These are phyloP conservation scores for Sporothrix pallida DNA, from an alignment of 2,329 filamentous ascomycete species.

Conservation along the genomic window DNA sequence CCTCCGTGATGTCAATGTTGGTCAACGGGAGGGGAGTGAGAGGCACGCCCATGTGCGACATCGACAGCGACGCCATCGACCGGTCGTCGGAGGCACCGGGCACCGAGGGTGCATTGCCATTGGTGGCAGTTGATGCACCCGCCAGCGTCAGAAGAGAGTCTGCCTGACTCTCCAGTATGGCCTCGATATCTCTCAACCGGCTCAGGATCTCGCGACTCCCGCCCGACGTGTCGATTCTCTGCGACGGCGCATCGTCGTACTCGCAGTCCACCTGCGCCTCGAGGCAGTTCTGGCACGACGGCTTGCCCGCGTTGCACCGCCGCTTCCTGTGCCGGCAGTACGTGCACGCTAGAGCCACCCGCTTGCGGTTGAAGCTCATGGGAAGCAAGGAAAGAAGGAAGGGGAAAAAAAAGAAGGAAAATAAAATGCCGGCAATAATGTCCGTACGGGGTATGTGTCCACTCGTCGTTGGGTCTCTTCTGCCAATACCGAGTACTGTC, in stretches of 20 bases:
- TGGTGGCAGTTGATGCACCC: neutral
- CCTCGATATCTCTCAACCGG: conserved; percentile 42
- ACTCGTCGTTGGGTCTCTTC: too few relatives aligned
- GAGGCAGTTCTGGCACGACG: conserved; percentile 41
- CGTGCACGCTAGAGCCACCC: conserved; percentile 43
- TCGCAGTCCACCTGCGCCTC: conserved; percentile 42
- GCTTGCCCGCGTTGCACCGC: conserved; percentile 42
- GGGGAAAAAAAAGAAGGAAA: neutral
- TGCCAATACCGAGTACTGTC: too few relatives aligned
- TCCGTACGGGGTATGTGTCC: neutral
- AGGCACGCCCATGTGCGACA: conserved; percentile 9
- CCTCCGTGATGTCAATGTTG: neutral
- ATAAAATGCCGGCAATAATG: neutral
- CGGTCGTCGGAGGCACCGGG: neutral
- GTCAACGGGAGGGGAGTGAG: neutral
- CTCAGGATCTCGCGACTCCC: conserved; percentile 43
- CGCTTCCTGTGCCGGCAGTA: conserved; percentile 44
- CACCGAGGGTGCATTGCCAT: too few relatives aligned
- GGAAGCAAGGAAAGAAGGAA: neutral
- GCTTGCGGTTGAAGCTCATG: conserved; percentile 43
- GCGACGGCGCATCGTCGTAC: conserved; percentile 42
- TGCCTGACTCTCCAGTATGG: conserved; percentile 39
- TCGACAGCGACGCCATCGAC: conserved; percentile 21
- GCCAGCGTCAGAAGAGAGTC: conserved; percentile 37
- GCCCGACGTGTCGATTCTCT: conserved; percentile 42